Evolutionary conservation across 176 grass and related monocot genomes (phyloP), one percentile per base, ranked within the genome.

Genomic region (Secale cereale): DNA sequence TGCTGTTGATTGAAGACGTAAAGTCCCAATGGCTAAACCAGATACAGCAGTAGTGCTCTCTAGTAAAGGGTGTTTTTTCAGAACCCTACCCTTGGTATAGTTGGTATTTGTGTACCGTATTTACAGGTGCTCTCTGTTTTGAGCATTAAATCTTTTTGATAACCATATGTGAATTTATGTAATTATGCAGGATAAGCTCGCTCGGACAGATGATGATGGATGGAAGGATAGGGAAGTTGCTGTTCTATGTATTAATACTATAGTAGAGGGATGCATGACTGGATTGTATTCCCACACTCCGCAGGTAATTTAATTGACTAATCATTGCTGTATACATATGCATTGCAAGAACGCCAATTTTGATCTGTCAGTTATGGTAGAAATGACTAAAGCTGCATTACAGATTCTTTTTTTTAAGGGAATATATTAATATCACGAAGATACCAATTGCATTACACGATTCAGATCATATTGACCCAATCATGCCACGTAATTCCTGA

Each of bases 191-290:
- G 91, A 91, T 92, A 95, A 98, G 46, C 62, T 98, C 83, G 89
- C 84, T 59, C 85, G 88, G 67, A 87, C 63, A 46, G 90, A 88
- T 82, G 97, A 98, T 83, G 84, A 87, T 68, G 52, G 84, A 32
- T 98, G 97, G 97, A 98, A 98, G 72, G 97, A 98, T 41, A 92
- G 97, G 83, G 97, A 98, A 86, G 94, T 88, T 78, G 91, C 93
- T 82, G 93, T 98, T 74, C 85, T 98, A 67, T 89, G 88, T 36
- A 92, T 98, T 89, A 93, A 93, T 74, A 93, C 97, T 65, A 92
- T 98, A 80, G 97, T 93, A 15, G 97, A 98, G 86, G 97, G 97
- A 81, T 98, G 97, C 81, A 94, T 95, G 86, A 85, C 32, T 83
- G 96, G 93, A 83, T 80, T 98, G 61, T 98, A 95, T 59, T 89